These are phyloP conservation scores for Tolypocladium amazonense DNA, from an alignment of 2,329 filamentous ascomycete species.

Conservation along the genomic window DNA sequence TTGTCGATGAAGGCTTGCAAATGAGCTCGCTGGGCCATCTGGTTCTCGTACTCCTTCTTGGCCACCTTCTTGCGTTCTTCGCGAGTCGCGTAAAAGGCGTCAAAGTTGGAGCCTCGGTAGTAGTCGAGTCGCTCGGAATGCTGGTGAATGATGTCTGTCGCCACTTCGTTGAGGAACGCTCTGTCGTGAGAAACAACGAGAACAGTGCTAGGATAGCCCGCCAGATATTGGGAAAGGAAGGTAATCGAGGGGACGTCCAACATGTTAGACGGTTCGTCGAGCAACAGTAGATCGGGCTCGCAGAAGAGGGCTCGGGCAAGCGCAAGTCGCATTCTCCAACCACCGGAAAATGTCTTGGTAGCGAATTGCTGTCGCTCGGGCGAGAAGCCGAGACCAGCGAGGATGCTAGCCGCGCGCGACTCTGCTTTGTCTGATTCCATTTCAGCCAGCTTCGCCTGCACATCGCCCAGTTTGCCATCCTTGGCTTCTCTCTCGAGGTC, in stretches of 20 bases:
- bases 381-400: constrained; percentile 95
- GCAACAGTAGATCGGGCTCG: constrained; percentile 87
- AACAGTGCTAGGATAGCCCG: constrained; percentile 86
- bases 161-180: constrained; percentile 96
- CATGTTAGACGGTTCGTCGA: constrained; percentile 99
- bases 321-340: constrained; percentile 98
- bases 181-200: constrained; percentile 97
- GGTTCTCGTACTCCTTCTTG: constrained; percentile 96
- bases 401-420: constrained; percentile 85
- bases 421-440: constrained; percentile 99
- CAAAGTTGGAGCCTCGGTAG: constrained; percentile 96
- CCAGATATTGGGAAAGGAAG: constrained; percentile 92
- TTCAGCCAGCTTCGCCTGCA: constrained; percentile 84
- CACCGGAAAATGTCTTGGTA: constrained; percentile 97
- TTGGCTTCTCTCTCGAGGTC: constrained; percentile 83
- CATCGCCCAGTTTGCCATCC: constrained; percentile 81
- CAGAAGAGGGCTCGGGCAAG: constrained; percentile 93
- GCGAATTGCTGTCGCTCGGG: constrained; percentile 82
- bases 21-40: constrained; percentile 89
- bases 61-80: constrained; percentile 96
- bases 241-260: constrained; percentile 99
- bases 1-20: constrained; percentile 98
- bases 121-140: constrained; percentile 96
- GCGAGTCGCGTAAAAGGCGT: constrained; percentile 93
- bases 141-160: constrained; percentile 98